These are phyloP conservation scores for Lentinula aciculospora DNA, from an alignment of 768 basidiomycete genomes.

Conservation along the genomic window DNA sequence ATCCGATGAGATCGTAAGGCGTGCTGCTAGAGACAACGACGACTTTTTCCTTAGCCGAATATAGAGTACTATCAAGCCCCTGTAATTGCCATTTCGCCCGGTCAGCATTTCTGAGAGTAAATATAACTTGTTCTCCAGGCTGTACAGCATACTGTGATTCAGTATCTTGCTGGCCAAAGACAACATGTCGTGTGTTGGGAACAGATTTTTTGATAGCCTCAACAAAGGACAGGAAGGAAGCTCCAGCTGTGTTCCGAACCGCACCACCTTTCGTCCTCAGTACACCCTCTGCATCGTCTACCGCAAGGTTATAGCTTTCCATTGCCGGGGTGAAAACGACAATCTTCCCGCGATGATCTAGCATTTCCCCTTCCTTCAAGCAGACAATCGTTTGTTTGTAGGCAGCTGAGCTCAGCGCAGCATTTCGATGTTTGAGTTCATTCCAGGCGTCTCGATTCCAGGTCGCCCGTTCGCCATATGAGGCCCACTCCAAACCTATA, in stretches of 20 bases:
- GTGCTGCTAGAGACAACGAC: slow-evolving; percentile 7
- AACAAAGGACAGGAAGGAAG: slow-evolving; percentile 48
- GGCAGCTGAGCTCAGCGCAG: slow-evolving; percentile 35
- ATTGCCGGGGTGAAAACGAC: slow-evolving; percentile 50
- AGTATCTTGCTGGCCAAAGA: slow-evolving; percentile 26
- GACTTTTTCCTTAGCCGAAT: not conserved
- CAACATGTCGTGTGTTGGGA: slow-evolving; percentile 32
- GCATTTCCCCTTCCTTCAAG: slow-evolving; percentile 33
- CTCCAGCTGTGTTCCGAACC: slow-evolving; percentile 51
- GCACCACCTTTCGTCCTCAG: slow-evolving; percentile 34
- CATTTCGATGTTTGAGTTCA: slow-evolving; percentile 32
- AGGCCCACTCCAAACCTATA: slow-evolving; percentile 45
- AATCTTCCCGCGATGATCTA: slow-evolving; percentile 24
- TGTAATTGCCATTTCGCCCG: slow-evolving; percentile 4
- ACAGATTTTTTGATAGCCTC: slow-evolving; percentile 26
- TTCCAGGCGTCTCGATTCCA: slow-evolving; percentile 23
- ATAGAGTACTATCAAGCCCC: not conserved
- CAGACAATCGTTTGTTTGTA: slow-evolving; percentile 46
- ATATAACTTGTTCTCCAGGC: not conserved
- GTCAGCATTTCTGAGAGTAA: slow-evolving; percentile 9
- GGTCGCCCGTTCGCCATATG: slow-evolving; percentile 22
- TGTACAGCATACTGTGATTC: not conserved
- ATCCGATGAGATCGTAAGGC: slow-evolving; percentile 8
- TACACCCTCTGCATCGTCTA: slow-evolving; percentile 49
- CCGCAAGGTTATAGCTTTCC: slow-evolving; percentile 56